Evolutionary conservation across 768 basidiomycete genomes (phyloP).

Genomic region (Suillus sp.): DNA sequence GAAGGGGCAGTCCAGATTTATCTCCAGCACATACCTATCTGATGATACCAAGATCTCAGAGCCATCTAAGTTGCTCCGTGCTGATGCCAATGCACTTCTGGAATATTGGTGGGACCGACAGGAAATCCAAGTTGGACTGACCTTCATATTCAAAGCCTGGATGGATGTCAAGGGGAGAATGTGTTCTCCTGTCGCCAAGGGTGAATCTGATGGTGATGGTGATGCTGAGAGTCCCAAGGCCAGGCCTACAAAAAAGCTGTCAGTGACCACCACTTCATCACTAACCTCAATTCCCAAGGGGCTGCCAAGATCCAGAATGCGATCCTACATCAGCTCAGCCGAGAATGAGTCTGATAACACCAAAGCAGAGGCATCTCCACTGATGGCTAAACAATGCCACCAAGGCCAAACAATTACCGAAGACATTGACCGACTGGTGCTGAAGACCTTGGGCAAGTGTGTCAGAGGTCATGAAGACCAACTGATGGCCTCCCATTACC

Average conservation of each 20-base stretch:
- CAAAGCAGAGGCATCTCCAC: neutral
- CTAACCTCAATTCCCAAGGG: no score
- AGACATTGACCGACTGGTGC: neutral
- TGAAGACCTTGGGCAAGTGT: no score
- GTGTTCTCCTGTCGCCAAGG: neutral
- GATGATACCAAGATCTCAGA: neutral
- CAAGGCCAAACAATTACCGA: neutral
- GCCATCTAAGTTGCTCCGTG: neutral
- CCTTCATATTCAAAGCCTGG: neutral
- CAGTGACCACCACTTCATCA: no score
- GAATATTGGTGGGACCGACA: neutral
- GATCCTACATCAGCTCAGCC: neutral
- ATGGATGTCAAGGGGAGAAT: neutral
- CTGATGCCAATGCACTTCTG: neutral
- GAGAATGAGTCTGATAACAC: neutral
- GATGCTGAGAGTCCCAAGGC: neutral
- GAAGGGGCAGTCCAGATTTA: no score
- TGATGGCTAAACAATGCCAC: no score
- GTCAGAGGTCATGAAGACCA: neutral
- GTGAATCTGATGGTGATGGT: neutral
- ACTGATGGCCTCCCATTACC: no score
- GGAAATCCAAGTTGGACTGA: neutral
- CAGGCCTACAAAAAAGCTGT: neutral
- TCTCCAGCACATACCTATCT: no score
- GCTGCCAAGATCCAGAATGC: no score